A percentile compares a stretch with the other conserved stretches of the same genome.
Conservation (phyloP, 2,329 filamentous ascomycete species). For the Coniosporium tulheliwenetii region DNA sequence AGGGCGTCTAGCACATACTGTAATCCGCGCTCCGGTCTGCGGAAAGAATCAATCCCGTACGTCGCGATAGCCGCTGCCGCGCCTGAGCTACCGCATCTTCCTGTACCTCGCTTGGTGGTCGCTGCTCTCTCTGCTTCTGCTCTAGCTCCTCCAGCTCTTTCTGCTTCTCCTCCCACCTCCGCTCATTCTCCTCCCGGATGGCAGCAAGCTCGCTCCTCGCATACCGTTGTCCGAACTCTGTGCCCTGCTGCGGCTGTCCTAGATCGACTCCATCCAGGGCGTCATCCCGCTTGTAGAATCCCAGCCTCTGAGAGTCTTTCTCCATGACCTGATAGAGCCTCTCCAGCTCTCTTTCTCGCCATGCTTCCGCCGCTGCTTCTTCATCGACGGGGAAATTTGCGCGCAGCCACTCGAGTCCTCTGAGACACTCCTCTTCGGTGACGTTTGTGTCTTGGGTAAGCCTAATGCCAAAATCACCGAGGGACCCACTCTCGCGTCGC, state of each 20-base stretch:
- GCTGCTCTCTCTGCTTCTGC: slow-evolving; percentile 5
- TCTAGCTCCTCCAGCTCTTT: slow-evolving; percentile 11
- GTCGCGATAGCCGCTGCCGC: no score
- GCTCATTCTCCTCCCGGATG: slow-evolving; percentile 13
- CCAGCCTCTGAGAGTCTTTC: slow-evolving; percentile 14
- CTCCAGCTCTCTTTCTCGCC: slow-evolving; percentile 17
- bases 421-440: slow-evolving; percentile 7
- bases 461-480: slow-evolving; percentile 17
- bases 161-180: slow-evolving; percentile 4
- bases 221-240: slow-evolving; percentile 9
- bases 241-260: slow-evolving; percentile 9
- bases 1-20: no score
- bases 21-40: no score
- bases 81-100: not conserved
- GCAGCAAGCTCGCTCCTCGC: slow-evolving; percentile 13
- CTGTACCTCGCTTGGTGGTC: not conserved
- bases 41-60: no score
- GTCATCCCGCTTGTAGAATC: slow-evolving; percentile 15
- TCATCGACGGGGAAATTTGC: slow-evolving; percentile 17
- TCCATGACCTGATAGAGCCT: slow-evolving; percentile 13
- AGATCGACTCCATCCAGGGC: slow-evolving; percentile 2
- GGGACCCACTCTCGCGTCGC: slow-evolving; percentile 11
- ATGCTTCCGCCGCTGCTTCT: slow-evolving; percentile 13
- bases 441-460: slow-evolving; percentile 13
- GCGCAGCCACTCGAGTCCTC: slow-evolving; percentile 14